Evolutionary conservation across 2,329 filamentous ascomycete genomes (phyloP), one percentile per base, ranked within the genome.

Genomic region (Salinomyces thailandicus): DNA sequence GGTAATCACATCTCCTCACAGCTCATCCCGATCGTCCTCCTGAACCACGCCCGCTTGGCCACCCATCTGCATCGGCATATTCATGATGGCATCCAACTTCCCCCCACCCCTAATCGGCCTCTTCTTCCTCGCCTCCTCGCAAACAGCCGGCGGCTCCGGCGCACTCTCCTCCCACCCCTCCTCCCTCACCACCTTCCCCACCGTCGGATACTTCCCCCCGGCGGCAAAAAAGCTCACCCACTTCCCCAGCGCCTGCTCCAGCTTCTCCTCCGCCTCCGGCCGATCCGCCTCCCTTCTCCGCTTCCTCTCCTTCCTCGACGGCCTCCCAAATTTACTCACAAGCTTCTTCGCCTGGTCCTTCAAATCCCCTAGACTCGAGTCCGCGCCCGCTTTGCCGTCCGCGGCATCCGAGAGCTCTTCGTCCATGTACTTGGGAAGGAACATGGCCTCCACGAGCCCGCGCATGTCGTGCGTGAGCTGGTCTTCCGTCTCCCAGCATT

Each of bases 211-310:
- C 43, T 53, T 54, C 8, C 30, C 43, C 31, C 48, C 49, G 4
- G 34, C 33, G 18, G 15, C 30, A 22, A 54, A 54, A 28, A 54
- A 53, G 55, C 71, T 65, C 38, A 95, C 66, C 20, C 75, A 74
- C 20, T 77, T 72, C 41, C 73, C 59, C 3, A 84, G 77, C 57
- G 74, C 72, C 47, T 71, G 62, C 58, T 65, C 65, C 8, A 86
- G 87, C 32, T 69, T 64, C 33, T 68, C 66, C 33, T 68, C 50
- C 63, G 94, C 87, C 39, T 51, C 51, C 7, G 36, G 30, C 26
- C 24, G 28, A 34, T 53, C 52, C 33, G 34, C 24, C 32, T 34
- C 40, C 33, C 49, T 22, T 33, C 51, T 31, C 42, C 45, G 38
- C 37, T 32, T 37, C 28, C 38, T 46, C 36, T 48, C 44, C 13